Base-by-base conservation (phyloP, 108 stramenopile species). In the Nannochloropsis salina region DNA sequence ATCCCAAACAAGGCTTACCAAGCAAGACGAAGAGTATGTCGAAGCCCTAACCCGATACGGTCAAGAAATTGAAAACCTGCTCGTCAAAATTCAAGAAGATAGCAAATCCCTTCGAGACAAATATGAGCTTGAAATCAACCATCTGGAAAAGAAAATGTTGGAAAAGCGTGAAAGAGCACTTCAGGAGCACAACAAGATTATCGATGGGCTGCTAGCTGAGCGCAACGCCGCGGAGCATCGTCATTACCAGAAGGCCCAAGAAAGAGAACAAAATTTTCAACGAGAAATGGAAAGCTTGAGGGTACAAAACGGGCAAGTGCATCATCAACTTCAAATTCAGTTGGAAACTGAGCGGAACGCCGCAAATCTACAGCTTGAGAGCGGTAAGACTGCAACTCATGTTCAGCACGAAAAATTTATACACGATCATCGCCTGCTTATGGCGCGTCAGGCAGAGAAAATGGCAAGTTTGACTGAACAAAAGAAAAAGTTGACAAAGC, bases 311-410 rank as follows among this genome's bases (percentile, higher is more conserved):
- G 61, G 61, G 61, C 20, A 74, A 0, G 61, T n/a, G 15, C n/a
- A 74, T n/a, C 61, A 74, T n/a, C 61, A 74, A n/a, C 61, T 74
- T 74, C 61, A 74, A n/a, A 74, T 74, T 6, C 61, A n/a, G 61
- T 74, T 74, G 61, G 61, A 74, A 74, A 74, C n/a, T 15, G 61
- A 74, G 61, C 61, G 61, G n/a, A n/a, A 74, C 61, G 61, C 61
- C n/a, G 61, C 61, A n/a, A n/a, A 74, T n/a, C 61, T 15, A n/a
- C 61, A 74, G 3, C 20, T 74, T 15, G 61, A 74, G n/a, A n/a
- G n/a, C 20, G 61, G 15, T n/a, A 6, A 4, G 61, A 3, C 61
- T n/a, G n/a, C 61, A n/a, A 74, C 61, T 3, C 61, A 74, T 2
- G 61, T 74, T 15, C 61, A 74, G 61, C 61, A 74, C 0, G 61